Evolutionary conservation across 2,329 filamentous ascomycete genomes (phyloP).

Genomic region (Scedosporium apiospermum): DNA sequence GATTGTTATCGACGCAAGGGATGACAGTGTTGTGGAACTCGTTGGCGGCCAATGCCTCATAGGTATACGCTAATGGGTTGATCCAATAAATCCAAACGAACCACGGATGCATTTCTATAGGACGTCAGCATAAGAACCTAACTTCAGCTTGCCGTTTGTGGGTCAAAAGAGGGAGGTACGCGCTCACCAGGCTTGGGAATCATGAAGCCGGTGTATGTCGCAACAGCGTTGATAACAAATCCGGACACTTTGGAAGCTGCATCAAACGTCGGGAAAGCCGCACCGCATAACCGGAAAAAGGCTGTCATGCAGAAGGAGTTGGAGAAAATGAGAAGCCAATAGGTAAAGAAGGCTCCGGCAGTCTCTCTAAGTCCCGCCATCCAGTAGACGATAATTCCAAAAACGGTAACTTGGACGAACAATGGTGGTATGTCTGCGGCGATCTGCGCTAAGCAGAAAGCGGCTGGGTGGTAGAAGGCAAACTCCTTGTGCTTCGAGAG

Average conservation of each 20-base stretch:
- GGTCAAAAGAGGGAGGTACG: no score
- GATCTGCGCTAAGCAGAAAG: conserved; percentile 48
- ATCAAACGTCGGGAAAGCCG: conserved; percentile 46
- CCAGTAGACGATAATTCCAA: conserved; percentile 52
- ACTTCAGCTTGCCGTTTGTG: no score
- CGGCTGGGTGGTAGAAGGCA: conserved; percentile 47
- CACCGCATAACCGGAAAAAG: conserved; percentile 46
- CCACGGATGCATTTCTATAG: conserved; percentile 48
- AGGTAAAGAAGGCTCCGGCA: conserved; percentile 52
- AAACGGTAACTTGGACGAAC: conserved; percentile 47
- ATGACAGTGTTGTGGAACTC: conserved; percentile 51
- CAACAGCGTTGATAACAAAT: conserved; percentile 36
- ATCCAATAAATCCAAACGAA: conserved; percentile 56
- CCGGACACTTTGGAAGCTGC: conserved; percentile 48
- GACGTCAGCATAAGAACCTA: no score
- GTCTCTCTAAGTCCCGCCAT: conserved; percentile 46
- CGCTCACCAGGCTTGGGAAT: conserved; percentile 37
- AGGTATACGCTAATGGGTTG: conserved; percentile 59
- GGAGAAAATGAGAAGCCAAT: conserved; percentile 42
- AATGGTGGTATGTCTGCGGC: conserved; percentile 46
- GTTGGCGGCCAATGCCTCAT: conserved; percentile 59
- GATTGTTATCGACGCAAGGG: conserved; percentile 36
- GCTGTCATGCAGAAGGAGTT: conserved; percentile 49
- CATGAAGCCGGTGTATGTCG: conserved; percentile 57
- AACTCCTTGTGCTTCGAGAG: conserved; percentile 50